Conservation (phyloP, 1,284 basidiomycete genomes). For the Malassezia equina region DNA sequence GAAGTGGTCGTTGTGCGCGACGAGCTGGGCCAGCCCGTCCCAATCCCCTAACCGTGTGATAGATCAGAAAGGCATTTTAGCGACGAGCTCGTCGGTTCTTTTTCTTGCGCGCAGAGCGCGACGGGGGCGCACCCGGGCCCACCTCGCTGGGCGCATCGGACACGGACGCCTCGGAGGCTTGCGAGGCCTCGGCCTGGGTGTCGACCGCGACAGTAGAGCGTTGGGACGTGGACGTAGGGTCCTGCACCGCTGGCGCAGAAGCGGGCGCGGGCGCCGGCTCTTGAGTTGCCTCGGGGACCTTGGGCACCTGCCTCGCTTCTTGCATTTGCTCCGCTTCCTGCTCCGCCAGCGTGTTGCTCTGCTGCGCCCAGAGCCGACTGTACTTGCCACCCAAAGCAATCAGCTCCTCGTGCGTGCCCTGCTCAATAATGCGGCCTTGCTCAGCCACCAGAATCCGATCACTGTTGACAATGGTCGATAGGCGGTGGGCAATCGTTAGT, state of each 20-base stretch:
- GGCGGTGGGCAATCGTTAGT: slow-evolving; percentile 45
- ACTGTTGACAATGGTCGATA: slow-evolving; percentile 46
- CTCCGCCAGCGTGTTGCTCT: slow-evolving; percentile 46
- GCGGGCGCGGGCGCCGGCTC: no score
- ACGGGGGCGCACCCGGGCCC: not conserved
- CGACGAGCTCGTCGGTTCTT: not conserved
- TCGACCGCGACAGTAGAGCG: no score
- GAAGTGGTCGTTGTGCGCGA: slow-evolving; percentile 47
- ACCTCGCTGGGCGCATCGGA: not conserved
- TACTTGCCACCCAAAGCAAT: slow-evolving; percentile 32
- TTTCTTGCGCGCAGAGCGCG: not conserved
- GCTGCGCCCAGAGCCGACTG: slow-evolving; percentile 40
- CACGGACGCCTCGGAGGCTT: not conserved
- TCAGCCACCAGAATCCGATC: slow-evolving; percentile 42
- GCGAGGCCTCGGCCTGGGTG: not conserved
- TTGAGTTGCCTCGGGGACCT: no score
- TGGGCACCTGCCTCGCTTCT: not conserved
- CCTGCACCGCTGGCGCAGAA: no score
- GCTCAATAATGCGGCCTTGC: slow-evolving; percentile 31
- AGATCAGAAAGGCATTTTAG: not conserved
- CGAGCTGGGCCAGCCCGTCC: slow-evolving; percentile 45
- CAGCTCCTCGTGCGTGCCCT: slow-evolving; percentile 40
- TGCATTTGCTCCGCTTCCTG: slow-evolving; percentile 17
- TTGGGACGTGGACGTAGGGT: no score
- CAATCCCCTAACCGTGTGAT: slow-evolving; percentile 30